Evolutionary conservation across 2,329 filamentous ascomycete genomes (phyloP).

Genomic region (Dothiorella sarmentorum): DNA sequence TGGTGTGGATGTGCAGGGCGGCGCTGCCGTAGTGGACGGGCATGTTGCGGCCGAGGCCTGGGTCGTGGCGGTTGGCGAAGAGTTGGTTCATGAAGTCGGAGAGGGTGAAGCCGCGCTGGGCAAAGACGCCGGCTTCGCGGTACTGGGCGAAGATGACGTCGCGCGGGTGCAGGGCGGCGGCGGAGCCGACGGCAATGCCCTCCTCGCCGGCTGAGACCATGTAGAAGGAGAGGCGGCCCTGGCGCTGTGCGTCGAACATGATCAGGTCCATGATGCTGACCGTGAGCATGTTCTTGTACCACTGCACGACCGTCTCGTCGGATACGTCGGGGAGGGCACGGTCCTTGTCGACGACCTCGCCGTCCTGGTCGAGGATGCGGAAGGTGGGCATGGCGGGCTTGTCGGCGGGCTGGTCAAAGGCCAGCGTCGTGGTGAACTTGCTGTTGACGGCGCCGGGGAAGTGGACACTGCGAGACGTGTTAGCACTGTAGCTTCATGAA

Average conservation of each 20-base stretch:
- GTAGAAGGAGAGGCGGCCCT: slow-evolving; percentile 93
- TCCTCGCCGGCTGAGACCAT: slow-evolving; percentile 95
- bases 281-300: slow-evolving; percentile 65
- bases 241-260: slow-evolving; percentile 96
- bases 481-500: no score
- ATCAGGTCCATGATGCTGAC: slow-evolving; percentile 89
- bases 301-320: slow-evolving; percentile 56
- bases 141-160: slow-evolving; percentile 96
- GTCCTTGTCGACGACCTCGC: slow-evolving; percentile 71
- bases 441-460: slow-evolving; percentile 97
- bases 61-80: slow-evolving; percentile 80
- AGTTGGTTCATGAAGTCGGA: slow-evolving; percentile 94
- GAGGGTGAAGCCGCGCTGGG: slow-evolving; percentile 81
- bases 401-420: slow-evolving; percentile 71
- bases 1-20: slow-evolving; percentile 84
- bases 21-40: slow-evolving; percentile 91
- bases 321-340: slow-evolving; percentile 64
- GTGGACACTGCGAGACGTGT: slow-evolving; percentile 46
- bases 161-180: slow-evolving; percentile 74
- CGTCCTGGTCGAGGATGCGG: slow-evolving; percentile 86
- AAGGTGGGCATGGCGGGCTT: slow-evolving; percentile 82
- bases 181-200: slow-evolving; percentile 85
- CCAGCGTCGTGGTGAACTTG: slow-evolving; percentile 77
- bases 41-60: slow-evolving; percentile 86
- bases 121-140: slow-evolving; percentile 86